Evolutionary conservation across 2,329 filamentous ascomycete species (phyloP), one percentile per base, ranked within the genome.

Genomic region (Colletotrichum chlorophyti): DNA sequence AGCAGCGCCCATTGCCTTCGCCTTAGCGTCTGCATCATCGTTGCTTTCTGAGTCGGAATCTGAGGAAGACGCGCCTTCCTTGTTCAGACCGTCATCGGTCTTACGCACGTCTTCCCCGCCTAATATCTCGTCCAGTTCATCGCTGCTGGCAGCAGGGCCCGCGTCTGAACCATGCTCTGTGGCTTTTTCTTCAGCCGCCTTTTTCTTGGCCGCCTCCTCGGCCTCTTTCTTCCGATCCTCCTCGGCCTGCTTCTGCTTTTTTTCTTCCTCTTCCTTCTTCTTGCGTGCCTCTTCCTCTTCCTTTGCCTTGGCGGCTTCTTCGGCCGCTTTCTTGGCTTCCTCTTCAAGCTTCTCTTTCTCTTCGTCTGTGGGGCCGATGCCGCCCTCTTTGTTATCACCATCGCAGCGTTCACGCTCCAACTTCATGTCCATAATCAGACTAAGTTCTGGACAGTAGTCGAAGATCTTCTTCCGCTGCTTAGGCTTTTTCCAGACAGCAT

Each of bases 381-480:
- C 53, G 47, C 69, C 68, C 43, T 68, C 59, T n/a, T 48, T 53
- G 46, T 73, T 68, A 62, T 77, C 74, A 8, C 67, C 71, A 0
- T 66, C 61, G 64, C 80, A 83, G 15, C 78, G 70, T 68, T 82
- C 76, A 38, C 75, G 68, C 69, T 82, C 78, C 10, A 83, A 69
- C 68, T 83, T 83, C 83, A 85, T 85, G 37, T 81, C 76, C 74
- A 84, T 76, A 57, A 83, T 79, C 66, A 85, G 72, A 62, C 74
- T 77, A 17, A 85, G 67, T 67, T 85, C 83, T 2, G 83, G 83
- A 61, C 83, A 85, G 68, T 85, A 85, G 15, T 79, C 72, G 61
- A 83, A 80, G 21, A 83, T 82, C 50, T 74, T 68, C 62, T 77
- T 74, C 29, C 83, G 72, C 59, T 76, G 72, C 2, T 63, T 65